Percentiles rank a stretch among this genome's conserved stretches.
Evolutionary conservation across 148 eudicot genomes (phyloP).

Genomic region (Hydrangea macrophylla): DNA sequence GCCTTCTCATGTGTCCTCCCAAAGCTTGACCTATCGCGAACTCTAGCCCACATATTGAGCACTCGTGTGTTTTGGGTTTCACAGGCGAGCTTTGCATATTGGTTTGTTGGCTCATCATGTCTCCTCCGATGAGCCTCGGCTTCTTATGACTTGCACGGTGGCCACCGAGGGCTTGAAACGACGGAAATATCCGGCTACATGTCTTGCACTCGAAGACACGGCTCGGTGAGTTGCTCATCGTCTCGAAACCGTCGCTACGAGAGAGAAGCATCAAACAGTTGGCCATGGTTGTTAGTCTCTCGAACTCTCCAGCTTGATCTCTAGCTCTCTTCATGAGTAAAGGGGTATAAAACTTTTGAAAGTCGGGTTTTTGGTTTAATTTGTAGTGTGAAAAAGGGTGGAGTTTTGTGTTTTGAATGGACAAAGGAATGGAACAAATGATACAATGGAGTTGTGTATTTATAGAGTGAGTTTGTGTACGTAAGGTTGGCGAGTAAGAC

Average conservation of each 20-base stretch:
- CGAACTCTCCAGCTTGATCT: background rate
- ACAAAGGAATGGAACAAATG: too few relatives aligned
- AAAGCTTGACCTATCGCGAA: conserved; percentile 43
- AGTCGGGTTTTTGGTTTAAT: too few relatives aligned
- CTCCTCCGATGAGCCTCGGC: conserved; percentile 39
- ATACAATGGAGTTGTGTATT: too few relatives aligned
- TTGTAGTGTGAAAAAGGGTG: too few relatives aligned
- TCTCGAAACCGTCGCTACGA: conserved; percentile 16
- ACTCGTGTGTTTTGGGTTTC: conserved; percentile 41
- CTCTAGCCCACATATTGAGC: too few relatives aligned
- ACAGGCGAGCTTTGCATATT: conserved; percentile 8
- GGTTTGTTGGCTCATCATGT: conserved; percentile 1
- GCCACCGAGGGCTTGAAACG: conserved; percentile 81
- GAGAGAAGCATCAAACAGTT: conserved; percentile 50
- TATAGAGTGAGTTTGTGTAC: too few relatives aligned
- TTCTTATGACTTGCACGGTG: too few relatives aligned
- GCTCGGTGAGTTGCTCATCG: conserved; percentile 14
- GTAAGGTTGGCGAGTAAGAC: too few relatives aligned
- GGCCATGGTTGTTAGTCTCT: conserved; percentile 29
- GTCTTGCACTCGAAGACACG: conserved; percentile 73
- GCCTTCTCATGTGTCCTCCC: conserved; percentile 48
- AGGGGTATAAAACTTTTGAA: too few relatives aligned
- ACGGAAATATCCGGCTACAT: conserved; percentile 61
- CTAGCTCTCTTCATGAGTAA: too few relatives aligned
- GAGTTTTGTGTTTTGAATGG: too few relatives aligned